Base-by-base conservation (phyloP, 768 basidiomycete species). In the Pisolithus marmoratus region DNA sequence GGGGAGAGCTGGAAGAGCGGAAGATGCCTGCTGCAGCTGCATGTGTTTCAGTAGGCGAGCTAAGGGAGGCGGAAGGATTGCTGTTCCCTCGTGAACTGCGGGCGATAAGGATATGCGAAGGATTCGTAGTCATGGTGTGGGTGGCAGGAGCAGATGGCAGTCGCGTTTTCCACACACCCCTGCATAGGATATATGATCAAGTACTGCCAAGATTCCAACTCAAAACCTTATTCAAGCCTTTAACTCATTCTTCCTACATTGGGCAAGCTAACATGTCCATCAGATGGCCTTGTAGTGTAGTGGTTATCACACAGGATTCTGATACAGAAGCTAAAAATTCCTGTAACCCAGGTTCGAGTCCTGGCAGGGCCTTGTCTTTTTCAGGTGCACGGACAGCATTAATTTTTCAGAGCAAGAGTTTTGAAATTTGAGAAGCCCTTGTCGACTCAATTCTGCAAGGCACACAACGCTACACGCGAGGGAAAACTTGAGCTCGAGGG, bases 81-180 rank as follows among this genome's bases (percentile, higher is more conserved):
- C 84, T 83, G 4, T 74, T 76, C 12, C 88, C 85, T 38, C 90
- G 77, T 17, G 90, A 90, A 58, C 87, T 87, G 60, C 90, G 83
- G 8, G 90, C 90, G 56, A 93, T 92, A 63, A 93, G 85, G 57
- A 91, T 87, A 64, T 91, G 89, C 8, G 90, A 85, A 1, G 90
- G 90, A 64, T 92, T 88, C 43, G 83, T 86, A 54, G 79, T 74
- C 80, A 84, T 83, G 20, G 52, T n/a, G 31, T 31, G 14, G 4
- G 11, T 5, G 34, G 14, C 34, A 34, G 15, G 31, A 11, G 31
- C 14, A 15, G 34, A 34, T 34, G 48, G 23, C 19, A 41, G 40
- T 20, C 40, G 40, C 23, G 40, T 19, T 20, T 9, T 41, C 19
- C 19, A 14, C 40, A 14, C 40, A 41, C 40, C 40, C 20, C 40